Conservation (phyloP, 306 rosid species). For the Styphnolobium japonicum region DNA sequence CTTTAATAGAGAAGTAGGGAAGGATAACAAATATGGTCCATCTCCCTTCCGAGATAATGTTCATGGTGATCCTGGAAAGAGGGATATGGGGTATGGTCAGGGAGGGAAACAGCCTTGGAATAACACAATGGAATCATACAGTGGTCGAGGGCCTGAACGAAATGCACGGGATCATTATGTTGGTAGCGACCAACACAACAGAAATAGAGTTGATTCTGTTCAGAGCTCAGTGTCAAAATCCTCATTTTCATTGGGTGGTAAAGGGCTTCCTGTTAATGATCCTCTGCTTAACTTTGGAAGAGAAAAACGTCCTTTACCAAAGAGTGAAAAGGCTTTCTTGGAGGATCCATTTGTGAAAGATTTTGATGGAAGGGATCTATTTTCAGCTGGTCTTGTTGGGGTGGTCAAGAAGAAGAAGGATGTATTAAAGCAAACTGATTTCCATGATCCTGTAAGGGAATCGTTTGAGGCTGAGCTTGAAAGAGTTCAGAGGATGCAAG, state of each 20-base stretch:
- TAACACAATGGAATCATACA: conserved; percentile 42
- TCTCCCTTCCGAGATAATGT: conserved; percentile 48
- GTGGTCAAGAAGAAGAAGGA: conserved; percentile 92
- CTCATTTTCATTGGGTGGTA: conserved; percentile 58
- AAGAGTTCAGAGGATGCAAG: conserved; percentile 98
- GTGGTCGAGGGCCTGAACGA: conserved; percentile 52
- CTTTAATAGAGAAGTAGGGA: conserved; percentile 45
- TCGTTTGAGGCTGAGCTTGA: conserved; percentile 99
- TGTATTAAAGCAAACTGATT: conserved; percentile 66
- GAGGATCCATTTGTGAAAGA: conserved; percentile 70
- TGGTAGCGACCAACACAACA: conserved; percentile 53
- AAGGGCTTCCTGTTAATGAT: conserved; percentile 65
- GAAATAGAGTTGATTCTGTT: conserved; percentile 52
- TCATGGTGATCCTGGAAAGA: conserved; percentile 56
- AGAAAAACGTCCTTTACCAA: conserved; percentile 60
- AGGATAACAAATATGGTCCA: conserved; percentile 49
- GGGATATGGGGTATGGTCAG: conserved; percentile 59
- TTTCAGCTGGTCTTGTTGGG: conserved; percentile 61
- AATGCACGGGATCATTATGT: conserved; percentile 42
- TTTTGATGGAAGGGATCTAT: conserved; percentile 75
- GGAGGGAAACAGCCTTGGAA: conserved; percentile 72
- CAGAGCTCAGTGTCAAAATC: conserved; percentile 49
- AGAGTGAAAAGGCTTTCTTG: conserved; percentile 62
- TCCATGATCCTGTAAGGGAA: conserved; percentile 91
- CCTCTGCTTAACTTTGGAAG: conserved; percentile 83